These are phyloP conservation scores for Neurospora sp. DNA, from an alignment of 495 filamentous ascomycete genomes.

Conservation along the genomic window DNA sequence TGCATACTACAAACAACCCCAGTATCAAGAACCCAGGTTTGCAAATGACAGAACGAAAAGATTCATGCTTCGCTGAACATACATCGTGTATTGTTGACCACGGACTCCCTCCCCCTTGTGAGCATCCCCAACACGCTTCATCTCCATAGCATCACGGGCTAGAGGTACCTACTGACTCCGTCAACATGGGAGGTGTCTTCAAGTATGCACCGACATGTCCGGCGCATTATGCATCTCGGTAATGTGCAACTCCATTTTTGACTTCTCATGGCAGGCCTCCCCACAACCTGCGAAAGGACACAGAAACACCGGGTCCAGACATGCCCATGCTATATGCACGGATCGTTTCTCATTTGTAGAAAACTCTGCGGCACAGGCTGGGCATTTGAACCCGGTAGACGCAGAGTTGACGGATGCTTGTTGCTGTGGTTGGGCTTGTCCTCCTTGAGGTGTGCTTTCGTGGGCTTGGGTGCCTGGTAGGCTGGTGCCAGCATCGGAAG, in stretches of 20 bases:
- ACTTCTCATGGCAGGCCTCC: too few relatives aligned
- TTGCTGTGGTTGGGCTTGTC: neutral
- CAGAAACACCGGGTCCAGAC: neutral
- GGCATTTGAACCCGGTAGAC: neutral
- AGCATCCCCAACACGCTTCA: neutral
- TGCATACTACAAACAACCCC: too few relatives aligned
- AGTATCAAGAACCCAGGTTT: neutral
- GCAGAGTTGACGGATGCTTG: neutral
- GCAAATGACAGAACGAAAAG: too few relatives aligned
- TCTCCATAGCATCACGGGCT: too few relatives aligned
- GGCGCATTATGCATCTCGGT: too few relatives aligned
- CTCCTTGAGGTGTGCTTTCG: neutral
- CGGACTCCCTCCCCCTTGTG: neutral
- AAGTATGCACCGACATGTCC: too few relatives aligned
- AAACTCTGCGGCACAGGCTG: neutral
- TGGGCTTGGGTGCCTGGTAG: neutral
- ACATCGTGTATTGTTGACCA: neutral
- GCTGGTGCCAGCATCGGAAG: neutral
- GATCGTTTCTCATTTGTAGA: neutral
- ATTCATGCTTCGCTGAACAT: neutral
- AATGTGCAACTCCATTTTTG: too few relatives aligned
- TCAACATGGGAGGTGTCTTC: neutral
- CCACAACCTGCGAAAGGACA: too few relatives aligned
- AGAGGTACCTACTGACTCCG: too few relatives aligned
- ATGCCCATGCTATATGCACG: neutral